A percentile compares a stretch with the other conserved stretches of the same genome.
Evolutionary conservation across 2,329 filamentous ascomycete genomes (phyloP).

Genomic region (Microcyclosporella mali): DNA sequence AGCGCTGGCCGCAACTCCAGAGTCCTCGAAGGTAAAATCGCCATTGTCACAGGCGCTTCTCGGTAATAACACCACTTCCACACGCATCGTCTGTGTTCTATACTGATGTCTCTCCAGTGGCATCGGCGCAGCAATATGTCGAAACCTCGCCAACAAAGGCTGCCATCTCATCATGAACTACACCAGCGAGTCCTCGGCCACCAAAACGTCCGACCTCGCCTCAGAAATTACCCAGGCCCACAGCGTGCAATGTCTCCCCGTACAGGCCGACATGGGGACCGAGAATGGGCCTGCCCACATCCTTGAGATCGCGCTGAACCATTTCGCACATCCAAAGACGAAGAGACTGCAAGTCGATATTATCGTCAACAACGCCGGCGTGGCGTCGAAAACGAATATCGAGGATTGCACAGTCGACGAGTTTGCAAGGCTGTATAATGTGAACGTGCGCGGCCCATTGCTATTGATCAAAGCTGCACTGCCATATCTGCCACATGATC

Average conservation of each 20-base stretch:
- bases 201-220: constrained; percentile 49
- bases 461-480: constrained; percentile 68
- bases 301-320: constrained; percentile 52
- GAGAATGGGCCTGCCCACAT: constrained; percentile 56
- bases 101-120: constrained; percentile 43
- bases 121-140: constrained; percentile 63
- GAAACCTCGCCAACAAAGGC: constrained; percentile 68
- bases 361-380: constrained; percentile 79
- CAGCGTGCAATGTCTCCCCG: constrained; percentile 53
- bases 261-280: constrained; percentile 67
- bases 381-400: constrained; percentile 57
- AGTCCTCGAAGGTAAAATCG: constrained; percentile 63
- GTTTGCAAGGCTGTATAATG: constrained; percentile 65
- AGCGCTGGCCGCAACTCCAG: constrained; percentile 14
- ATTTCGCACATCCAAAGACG: constrained; percentile 51
- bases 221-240: constrained; percentile 50
- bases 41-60: constrained; percentile 72
- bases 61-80: constrained; percentile 12
- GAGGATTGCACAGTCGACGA: constrained; percentile 58
- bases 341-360: constrained; percentile 67
- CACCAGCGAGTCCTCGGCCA: constrained; percentile 56
- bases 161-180: constrained; percentile 65
- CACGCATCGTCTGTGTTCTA: no score
- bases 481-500: constrained; percentile 63
- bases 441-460: constrained; percentile 78